These are phyloP conservation scores for Mortierella antarctica DNA, from an alignment of 192 early-diverging fungal genomes.

Conservation along the genomic window DNA sequence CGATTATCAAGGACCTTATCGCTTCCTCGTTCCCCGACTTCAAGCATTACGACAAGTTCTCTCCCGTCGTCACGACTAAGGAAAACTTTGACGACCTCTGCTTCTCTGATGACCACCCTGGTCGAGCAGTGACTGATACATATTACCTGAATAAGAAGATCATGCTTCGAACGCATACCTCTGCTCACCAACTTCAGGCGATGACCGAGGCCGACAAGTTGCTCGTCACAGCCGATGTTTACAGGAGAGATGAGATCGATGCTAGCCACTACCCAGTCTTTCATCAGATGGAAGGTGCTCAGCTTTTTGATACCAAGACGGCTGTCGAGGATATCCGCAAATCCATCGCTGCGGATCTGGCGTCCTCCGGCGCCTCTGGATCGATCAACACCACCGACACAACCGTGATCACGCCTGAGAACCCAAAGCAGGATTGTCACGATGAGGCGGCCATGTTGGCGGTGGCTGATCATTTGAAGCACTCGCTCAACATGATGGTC, in stretches of 20 bases:
- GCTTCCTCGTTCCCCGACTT: conserved; percentile 78
- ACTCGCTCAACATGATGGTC: conserved; percentile 87
- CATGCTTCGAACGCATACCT: conserved; percentile 92
- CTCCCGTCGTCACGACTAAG: conserved; percentile 84
- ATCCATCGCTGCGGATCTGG: conserved; percentile 27
- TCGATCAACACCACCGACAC: conserved; percentile 55
- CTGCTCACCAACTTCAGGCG: conserved; percentile 92
- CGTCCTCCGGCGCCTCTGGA: conserved; percentile 19
- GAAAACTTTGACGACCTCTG: conserved; percentile 95
- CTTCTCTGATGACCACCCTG: conserved; percentile 84
- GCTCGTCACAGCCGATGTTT: conserved; percentile 97
- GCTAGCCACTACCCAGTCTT: conserved; percentile 96
- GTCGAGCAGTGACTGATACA: conserved; percentile 85
- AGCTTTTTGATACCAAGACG: conserved; percentile 68
- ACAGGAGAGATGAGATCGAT: conserved; percentile 97
- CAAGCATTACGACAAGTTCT: conserved; percentile 70
- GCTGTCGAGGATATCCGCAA: conserved; percentile 40
- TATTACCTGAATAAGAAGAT: conserved; percentile 89
- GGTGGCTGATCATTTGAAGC: conserved; percentile 78
- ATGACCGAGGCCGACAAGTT: conserved; percentile 75
- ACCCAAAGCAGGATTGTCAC: conserved; percentile 84
- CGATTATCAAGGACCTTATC: conserved; percentile 85
- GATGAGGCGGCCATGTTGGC: conserved; percentile 64
- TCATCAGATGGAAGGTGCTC: conserved; percentile 98
- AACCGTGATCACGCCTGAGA: conserved; percentile 66